Evolutionary conservation across 495 filamentous ascomycete genomes (phyloP).

Genomic region (Neurospora terricola): DNA sequence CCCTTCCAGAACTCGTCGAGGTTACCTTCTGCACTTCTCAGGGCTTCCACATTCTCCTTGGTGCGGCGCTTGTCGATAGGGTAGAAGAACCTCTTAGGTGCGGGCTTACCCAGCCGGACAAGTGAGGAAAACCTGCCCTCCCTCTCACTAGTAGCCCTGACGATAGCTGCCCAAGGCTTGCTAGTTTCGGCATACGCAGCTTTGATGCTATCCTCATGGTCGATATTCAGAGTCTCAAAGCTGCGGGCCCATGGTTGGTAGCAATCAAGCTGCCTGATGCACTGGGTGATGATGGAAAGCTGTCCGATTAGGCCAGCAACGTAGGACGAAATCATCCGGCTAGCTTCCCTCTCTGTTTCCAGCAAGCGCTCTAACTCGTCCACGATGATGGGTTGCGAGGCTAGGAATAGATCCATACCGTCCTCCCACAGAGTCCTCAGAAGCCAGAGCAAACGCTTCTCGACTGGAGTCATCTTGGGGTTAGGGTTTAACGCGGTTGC

Average conservation of each 20-base stretch:
- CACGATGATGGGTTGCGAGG: slow-evolving; percentile 18
- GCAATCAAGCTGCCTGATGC: slow-evolving; percentile 30
- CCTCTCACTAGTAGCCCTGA: slow-evolving; percentile 6
- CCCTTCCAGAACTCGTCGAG: slow-evolving; percentile 42
- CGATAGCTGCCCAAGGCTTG: slow-evolving; percentile 3
- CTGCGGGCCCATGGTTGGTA: slow-evolving; percentile 40
- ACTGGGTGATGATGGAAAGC: slow-evolving; percentile 32
- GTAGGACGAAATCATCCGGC: slow-evolving; percentile 28
- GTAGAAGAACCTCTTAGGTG: slow-evolving; percentile 33
- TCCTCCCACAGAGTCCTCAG: slow-evolving; percentile 19
- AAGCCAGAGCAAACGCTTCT: slow-evolving; percentile 25
- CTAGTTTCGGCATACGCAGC: slow-evolving; percentile 14
- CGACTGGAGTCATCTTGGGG: slow-evolving; percentile 8
- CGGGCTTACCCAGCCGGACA: slow-evolving; percentile 18
- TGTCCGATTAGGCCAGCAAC: slow-evolving; percentile 30
- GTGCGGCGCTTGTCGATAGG: slow-evolving; percentile 39
- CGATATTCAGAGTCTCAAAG: slow-evolving; percentile 18
- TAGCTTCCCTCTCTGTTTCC: slow-evolving; percentile 22
- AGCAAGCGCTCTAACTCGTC: slow-evolving; percentile 40
- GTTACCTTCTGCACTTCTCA: slow-evolving; percentile 31
- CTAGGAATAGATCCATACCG: slow-evolving; percentile 16
- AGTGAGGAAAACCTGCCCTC: not conserved
- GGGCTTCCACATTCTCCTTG: slow-evolving; percentile 28
- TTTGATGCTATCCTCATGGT: slow-evolving; percentile 11
- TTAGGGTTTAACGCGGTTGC: not conserved